Base-by-base conservation (phyloP, 106 monocot species). In the Allium fistulosum region DNA sequence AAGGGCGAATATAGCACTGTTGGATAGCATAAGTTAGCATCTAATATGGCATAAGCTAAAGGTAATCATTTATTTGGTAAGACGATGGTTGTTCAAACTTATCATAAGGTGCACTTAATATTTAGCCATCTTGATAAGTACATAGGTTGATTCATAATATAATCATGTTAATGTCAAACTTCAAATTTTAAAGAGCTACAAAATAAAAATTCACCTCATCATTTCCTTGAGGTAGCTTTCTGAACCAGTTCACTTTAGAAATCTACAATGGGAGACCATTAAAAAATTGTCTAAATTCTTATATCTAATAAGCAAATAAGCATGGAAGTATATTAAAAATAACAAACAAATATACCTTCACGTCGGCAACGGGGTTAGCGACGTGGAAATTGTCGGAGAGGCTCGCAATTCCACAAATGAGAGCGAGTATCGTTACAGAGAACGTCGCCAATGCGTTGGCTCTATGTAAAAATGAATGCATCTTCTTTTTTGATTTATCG, bases 231-330 rank as follows among this genome's bases (percentile, higher is more conserved):
- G 87, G 80, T 71, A 87, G 90, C 82, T 82, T 94, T 37, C 82
- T 81, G 68, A 94, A 94, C 90, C 94, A 94, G 63, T 94, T 94
- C 60, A 94, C 80, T 58, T 82, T 90, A 64, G 87, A 61, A 45
- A 94, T 76, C 89, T 94, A 67, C 45, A 69, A 4, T 7, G 0
- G 3, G 7, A 61, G 26, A 0, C 18, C 9, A 61, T 13, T 16
- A 16, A 2, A 57, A 11, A 57, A 37, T 37, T 37, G 37, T 37
- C 56, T 1, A 57, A 57, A 57, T 9, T 13, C 16, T 7, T 13
- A 11, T 57, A 7, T 37, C 5, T 37, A 11, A 11, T 16, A 57
- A 13, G 4, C 56, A 13, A 1, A 9, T 55, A 55, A 55, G 53
- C 14, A 55, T 55, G 10, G 53, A 55, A 55, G 53, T 55, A 55